Percentiles rank a stretch among this genome's conserved stretches.
phyloP scores from a whole-genome alignment of 768 basidiomycete genomes.

The Antrodiella citrinella region DNA sequence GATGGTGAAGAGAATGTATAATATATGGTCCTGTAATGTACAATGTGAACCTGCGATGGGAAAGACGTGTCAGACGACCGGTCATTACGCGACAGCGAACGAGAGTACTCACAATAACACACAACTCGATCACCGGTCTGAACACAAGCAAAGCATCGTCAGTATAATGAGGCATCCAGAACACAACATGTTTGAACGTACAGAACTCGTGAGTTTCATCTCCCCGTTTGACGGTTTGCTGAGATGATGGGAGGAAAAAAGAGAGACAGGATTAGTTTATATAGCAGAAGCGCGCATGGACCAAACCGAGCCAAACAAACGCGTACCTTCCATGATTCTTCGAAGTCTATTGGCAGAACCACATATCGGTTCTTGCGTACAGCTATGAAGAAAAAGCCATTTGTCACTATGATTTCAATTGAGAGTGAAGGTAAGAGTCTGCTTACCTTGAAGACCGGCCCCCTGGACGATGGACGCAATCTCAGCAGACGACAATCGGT shows the following conservation, averaged over 20 bases:
- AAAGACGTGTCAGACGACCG: slow-evolving; percentile 13
- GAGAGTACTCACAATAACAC: slow-evolving; percentile 29
- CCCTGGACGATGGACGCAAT: slow-evolving; percentile 95
- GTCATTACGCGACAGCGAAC: slow-evolving; percentile 13
- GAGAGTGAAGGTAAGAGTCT: not conserved
- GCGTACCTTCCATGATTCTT: slow-evolving; percentile 98
- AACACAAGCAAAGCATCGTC: slow-evolving; percentile 1
- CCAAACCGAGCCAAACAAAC: slow-evolving; percentile 51
- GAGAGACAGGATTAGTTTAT: slow-evolving; percentile 26
- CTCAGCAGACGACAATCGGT: slow-evolving; percentile 91
- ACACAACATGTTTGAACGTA: slow-evolving; percentile 24
- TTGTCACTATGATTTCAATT: no score
- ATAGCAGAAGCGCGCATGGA: slow-evolving; percentile 16
- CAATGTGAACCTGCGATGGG: slow-evolving; percentile 22
- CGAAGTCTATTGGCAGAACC: slow-evolving; percentile 94
- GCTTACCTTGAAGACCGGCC: slow-evolving; percentile 87
- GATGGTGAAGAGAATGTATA: slow-evolving; percentile 6
- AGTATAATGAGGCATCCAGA: not conserved
- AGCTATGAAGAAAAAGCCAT: no score
- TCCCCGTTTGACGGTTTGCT: slow-evolving; percentile 94
- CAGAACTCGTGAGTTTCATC: slow-evolving; percentile 99
- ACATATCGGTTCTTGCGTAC: slow-evolving; percentile 98
- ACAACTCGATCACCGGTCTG: slow-evolving; percentile 32
- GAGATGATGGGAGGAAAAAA: slow-evolving; percentile 22
- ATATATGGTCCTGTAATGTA: slow-evolving; percentile 26